These are phyloP conservation scores for Boletus fagicola DNA, from an alignment of 768 basidiomycete species.

Conservation along the genomic window DNA sequence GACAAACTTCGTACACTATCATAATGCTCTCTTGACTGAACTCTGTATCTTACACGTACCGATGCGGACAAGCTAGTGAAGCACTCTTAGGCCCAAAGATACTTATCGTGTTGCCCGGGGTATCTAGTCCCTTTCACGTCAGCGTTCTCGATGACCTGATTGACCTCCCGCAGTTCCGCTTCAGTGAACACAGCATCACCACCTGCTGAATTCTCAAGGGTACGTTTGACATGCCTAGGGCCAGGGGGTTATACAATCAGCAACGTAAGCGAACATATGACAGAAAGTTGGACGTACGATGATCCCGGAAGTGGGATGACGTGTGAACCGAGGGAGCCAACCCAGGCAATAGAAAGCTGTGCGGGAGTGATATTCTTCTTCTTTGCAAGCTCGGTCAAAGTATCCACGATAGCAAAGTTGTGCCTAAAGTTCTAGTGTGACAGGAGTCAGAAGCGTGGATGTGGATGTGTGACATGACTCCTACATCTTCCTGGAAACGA, in stretches of 20 bases:
- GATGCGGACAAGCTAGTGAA: neutral
- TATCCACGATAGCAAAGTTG: slow-evolving; percentile 46
- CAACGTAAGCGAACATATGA: neutral
- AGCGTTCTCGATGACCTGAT: slow-evolving; percentile 35
- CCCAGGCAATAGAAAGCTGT: slow-evolving; percentile 48
- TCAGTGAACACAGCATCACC: slow-evolving; percentile 42
- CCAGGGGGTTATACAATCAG: neutral
- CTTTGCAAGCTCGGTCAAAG: slow-evolving; percentile 39
- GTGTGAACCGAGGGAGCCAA: slow-evolving; percentile 37
- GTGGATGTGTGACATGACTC: neutral
- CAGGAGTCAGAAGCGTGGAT: neutral
- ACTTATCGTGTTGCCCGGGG: slow-evolving; percentile 15
- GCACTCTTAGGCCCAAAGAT: slow-evolving; percentile 34
- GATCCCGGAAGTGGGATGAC: slow-evolving; percentile 54
- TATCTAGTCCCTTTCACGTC: slow-evolving; percentile 44
- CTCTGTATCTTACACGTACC: neutral
- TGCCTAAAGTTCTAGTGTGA: slow-evolving; percentile 17
- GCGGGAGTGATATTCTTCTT: slow-evolving; percentile 43
- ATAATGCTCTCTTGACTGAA: neutral
- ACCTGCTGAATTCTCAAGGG: slow-evolving; percentile 44
- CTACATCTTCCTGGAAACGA: slow-evolving; percentile 45
- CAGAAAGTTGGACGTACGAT: slow-evolving; percentile 31
- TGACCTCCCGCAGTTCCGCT: slow-evolving; percentile 41
- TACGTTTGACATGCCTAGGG: slow-evolving; percentile 39
- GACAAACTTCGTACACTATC: neutral